These are phyloP conservation scores for Osmanthus fragrans DNA, from an alignment of 257 asterid species.

Conservation along the genomic window DNA sequence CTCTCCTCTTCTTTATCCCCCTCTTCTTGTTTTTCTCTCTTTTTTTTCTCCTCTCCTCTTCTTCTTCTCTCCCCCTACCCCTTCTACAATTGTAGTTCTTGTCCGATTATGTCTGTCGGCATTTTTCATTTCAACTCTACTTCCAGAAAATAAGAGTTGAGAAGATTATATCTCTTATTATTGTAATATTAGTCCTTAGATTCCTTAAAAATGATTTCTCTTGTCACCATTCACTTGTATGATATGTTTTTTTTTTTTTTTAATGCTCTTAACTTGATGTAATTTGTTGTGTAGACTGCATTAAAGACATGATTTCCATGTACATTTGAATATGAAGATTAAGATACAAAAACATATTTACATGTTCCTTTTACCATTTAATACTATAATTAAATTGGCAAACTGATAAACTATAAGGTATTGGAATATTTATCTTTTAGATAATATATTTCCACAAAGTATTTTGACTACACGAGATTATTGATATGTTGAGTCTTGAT, in stretches of 20 bases:
- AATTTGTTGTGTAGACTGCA: not conserved
- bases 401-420: not conserved
- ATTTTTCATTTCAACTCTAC: not conserved
- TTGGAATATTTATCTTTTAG: not conserved
- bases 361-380: not conserved
- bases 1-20: too few relatives aligned
- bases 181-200: not conserved
- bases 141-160: not conserved
- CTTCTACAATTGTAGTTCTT: too few relatives aligned
- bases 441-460: not conserved
- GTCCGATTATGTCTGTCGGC: too few relatives aligned
- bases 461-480: not conserved
- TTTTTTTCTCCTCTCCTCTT: too few relatives aligned
- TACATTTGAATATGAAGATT: not conserved
- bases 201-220: slow-evolving; percentile 3
- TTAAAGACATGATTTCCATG: not conserved
- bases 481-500: not conserved
- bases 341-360: not conserved
- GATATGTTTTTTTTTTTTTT: not conserved
- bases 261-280: not conserved
- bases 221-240: slow-evolving; percentile 10
- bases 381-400: not conserved
- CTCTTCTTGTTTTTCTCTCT: too few relatives aligned
- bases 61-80: too few relatives aligned
- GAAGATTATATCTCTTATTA: not conserved